These are phyloP conservation scores for Trichoderma erinaceum DNA, from an alignment of 495 filamentous ascomycete species.

Conservation along the genomic window DNA sequence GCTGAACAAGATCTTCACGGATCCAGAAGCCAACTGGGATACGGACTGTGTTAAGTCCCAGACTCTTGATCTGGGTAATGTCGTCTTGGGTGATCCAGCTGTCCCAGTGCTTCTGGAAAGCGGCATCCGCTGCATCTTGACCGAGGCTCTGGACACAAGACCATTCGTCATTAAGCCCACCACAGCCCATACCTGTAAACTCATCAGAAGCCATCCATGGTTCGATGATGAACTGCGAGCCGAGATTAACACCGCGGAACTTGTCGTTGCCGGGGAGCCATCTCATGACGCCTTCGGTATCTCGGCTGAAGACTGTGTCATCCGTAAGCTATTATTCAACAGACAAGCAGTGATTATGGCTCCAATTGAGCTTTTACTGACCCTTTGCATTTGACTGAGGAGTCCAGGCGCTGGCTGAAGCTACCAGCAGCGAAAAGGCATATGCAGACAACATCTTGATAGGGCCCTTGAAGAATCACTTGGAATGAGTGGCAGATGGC, in stretches of 20 bases:
- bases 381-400: background rate
- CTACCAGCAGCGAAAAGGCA: background rate
- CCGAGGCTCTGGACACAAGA: slow-evolving; percentile 52
- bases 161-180: slow-evolving; percentile 45
- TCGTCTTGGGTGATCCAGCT: slow-evolving; percentile 53
- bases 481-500: background rate
- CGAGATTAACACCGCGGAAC: slow-evolving; percentile 57
- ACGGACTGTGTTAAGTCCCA: slow-evolving; percentile 56
- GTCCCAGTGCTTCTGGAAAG: slow-evolving; percentile 53
- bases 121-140: slow-evolving; percentile 46
- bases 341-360: background rate
- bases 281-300: slow-evolving; percentile 19
- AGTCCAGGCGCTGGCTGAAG: slow-evolving; percentile 1
- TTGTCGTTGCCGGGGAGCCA: slow-evolving; percentile 38
- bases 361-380: background rate
- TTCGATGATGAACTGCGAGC: slow-evolving; percentile 54
- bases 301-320: background rate
- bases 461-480: no score
- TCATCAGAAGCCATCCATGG: slow-evolving; percentile 49
- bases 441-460: background rate
- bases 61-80: slow-evolving; percentile 45
- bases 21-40: slow-evolving; percentile 63
- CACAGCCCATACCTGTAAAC: slow-evolving; percentile 53
- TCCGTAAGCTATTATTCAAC: background rate
- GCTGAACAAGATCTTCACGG: slow-evolving; percentile 49